Evolutionary conservation across 1,139 yeast species (phyloP).

Genomic region (Yamadazyma trypodendri): DNA sequence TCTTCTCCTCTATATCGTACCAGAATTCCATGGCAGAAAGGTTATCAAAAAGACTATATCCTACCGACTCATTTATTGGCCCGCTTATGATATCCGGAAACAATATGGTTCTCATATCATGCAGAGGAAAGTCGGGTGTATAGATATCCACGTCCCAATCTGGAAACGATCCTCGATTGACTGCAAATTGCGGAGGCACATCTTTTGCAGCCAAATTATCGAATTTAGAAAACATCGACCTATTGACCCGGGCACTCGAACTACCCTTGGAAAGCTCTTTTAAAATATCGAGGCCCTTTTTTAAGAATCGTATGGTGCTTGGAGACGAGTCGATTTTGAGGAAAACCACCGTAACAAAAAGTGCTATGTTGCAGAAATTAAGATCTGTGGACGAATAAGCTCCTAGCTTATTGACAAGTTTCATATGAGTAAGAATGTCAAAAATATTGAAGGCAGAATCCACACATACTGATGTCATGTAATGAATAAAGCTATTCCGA

Average conservation of each 20-base stretch:
- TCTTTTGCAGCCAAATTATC: constrained; percentile 3
- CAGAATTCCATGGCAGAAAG: too few relatives aligned
- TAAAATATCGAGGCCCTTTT: constrained; percentile 18
- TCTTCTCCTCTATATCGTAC: too few relatives aligned
- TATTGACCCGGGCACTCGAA: constrained; percentile 17
- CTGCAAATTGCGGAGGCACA: constrained; percentile 1
- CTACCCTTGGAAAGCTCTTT: constrained; percentile 18
- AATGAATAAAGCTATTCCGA: constrained; percentile 17
- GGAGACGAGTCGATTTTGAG: constrained; percentile 18
- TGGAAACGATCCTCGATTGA: constrained; percentile 7
- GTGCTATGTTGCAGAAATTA: constrained; percentile 17
- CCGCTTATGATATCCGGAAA: constrained; percentile 4
- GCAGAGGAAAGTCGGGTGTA: constrained; percentile 6
- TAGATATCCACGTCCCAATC: constrained; percentile 8
- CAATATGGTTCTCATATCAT: constrained; percentile 7
- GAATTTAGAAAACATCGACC: constrained; percentile 8
- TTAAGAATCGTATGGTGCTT: constrained; percentile 17
- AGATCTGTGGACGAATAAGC: constrained; percentile 20
- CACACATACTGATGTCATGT: constrained; percentile 19
- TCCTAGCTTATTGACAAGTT: constrained; percentile 17
- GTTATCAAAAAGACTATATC: too few relatives aligned
- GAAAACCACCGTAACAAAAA: constrained; percentile 18
- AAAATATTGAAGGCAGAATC: constrained; percentile 20
- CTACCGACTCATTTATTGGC: too few relatives aligned
- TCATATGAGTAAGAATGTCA: constrained; percentile 16